Evolutionary conservation across 805 yeast genomes (phyloP).

Genomic region (Yarrowia yakushimensis): DNA sequence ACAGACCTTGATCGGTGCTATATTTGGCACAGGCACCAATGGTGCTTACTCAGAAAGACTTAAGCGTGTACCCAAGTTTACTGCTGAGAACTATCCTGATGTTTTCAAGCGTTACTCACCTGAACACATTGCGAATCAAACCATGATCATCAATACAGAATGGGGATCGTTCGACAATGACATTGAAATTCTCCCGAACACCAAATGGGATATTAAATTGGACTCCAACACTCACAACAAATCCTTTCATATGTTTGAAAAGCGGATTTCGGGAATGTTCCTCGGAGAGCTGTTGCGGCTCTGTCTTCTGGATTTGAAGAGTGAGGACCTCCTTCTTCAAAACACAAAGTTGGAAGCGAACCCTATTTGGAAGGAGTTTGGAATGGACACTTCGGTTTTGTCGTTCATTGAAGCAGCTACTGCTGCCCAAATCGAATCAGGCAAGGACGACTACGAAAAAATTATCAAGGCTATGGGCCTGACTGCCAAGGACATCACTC

Average conservation of each 20-base stretch:
- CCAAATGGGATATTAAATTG: conserved; percentile 69
- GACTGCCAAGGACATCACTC: conserved; percentile 65
- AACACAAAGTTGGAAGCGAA: conserved; percentile 34
- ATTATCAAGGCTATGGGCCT: conserved; percentile 80
- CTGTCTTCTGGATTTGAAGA: conserved; percentile 59
- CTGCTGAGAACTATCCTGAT: conserved; percentile 40
- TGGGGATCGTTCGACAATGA: conserved; percentile 97
- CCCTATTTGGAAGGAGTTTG: background rate
- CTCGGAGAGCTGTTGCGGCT: conserved; percentile 85
- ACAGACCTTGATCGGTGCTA: conserved; percentile 80
- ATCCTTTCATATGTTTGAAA: conserved; percentile 89
- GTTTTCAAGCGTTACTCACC: conserved; percentile 34
- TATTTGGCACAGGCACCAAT: conserved; percentile 96
- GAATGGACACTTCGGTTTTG: conserved; percentile 72
- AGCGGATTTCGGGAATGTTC: conserved; percentile 88
- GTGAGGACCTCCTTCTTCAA: conserved; percentile 53
- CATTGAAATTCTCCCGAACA: conserved; percentile 67
- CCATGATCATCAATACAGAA: conserved; percentile 91
- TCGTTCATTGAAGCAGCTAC: conserved; percentile 78
- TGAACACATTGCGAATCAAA: conserved; percentile 25
- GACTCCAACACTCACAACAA: conserved; percentile 74
- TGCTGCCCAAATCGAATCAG: conserved; percentile 55
- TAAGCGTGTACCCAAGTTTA: conserved; percentile 69
- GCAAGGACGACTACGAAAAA: conserved; percentile 72
- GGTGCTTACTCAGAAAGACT: conserved; percentile 87